Conservation (phyloP, 257 asterid genomes). For the Leptodermis oblonga region DNA sequence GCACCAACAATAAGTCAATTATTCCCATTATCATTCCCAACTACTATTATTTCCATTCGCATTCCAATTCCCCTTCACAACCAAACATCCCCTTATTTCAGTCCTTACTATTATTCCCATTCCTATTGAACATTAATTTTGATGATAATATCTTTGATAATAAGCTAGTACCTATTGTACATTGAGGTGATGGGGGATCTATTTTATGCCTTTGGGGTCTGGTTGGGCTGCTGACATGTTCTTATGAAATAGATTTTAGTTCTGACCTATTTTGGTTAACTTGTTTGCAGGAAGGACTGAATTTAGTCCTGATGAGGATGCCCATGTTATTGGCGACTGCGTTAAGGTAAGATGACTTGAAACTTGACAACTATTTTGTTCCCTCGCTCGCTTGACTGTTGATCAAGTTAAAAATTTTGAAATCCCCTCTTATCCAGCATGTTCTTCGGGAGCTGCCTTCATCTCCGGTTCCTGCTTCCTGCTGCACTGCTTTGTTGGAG, state of each 20-base stretch:
- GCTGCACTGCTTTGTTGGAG: constrained; percentile 91
- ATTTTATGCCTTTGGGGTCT: neutral
- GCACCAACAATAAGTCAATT: too few species aligned
- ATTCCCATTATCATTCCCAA: too few species aligned
- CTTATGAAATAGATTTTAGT: neutral
- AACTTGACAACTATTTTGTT: neutral
- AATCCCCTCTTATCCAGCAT: constrained; percentile 50
- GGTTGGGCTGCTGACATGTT: neutral
- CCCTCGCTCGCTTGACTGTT: neutral
- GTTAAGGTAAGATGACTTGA: constrained; percentile 49
- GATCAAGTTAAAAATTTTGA: constrained; percentile 21
- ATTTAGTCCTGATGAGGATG: constrained; percentile 76
- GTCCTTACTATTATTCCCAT: too few species aligned
- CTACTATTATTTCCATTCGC: too few species aligned
- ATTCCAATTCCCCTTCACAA: too few species aligned
- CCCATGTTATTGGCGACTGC: constrained; percentile 89
- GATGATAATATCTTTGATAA: neutral
- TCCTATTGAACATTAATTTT: too few species aligned
- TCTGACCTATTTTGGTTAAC: neutral
- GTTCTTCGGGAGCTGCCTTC: constrained; percentile 96
- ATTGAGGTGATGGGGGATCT: neutral
- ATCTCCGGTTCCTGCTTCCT: constrained; percentile 96
- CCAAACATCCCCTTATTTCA: too few species aligned
- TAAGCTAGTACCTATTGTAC: neutral
- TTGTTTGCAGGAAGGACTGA: constrained; percentile 56